Evolutionary conservation across 2,329 filamentous ascomycete genomes (phyloP), one percentile per base, ranked within the genome.

Genomic region (Aureobasidium musti): DNA sequence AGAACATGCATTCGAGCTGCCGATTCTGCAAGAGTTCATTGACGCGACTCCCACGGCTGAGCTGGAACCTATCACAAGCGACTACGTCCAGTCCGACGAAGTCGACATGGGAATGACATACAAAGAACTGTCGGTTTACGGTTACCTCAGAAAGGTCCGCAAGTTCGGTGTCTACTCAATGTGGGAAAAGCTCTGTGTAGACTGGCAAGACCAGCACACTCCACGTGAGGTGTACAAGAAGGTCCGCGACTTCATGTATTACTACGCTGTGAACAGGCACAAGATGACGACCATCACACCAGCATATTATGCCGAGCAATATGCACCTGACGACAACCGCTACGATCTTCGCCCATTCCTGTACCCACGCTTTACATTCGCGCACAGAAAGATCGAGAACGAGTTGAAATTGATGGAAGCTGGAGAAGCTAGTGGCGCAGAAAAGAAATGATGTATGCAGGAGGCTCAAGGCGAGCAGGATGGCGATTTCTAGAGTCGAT

Each of bases 11-110:
- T 91, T 90, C 72, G 75, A 83, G 5, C 77, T 93, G 1, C 87
- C 88, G 0, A 85, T 89, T 63, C 82, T 92, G 1, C 76, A 85
- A 11, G 82, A 86, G 11, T 93, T 92, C 78, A 76, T 92, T 45
- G 80, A 81, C 14, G 89, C 80, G 6, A 78, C 79, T 0, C 81
- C 80, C 3, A 82, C 80, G 0, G 80, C 80, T 13, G 80, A 83
- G 68, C 77, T 82, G 73, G 85, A 89, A 71, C 89, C 89, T 8
- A 85, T 90, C 54, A 89, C 87, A 0, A 81, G 83, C 1, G 81
- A 80, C 19, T 89, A 90, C 71, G 82, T 83, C 5, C 84, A 87
- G 69, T 80, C 77, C 68, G 85, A 87, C 70, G 85, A 87, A 74
- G 81, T 76, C 23, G 83, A 86, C 71, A 84, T 78, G 76, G 82